Conservation (phyloP, 306 rosid species). For the Fragaria iinumae region DNA sequence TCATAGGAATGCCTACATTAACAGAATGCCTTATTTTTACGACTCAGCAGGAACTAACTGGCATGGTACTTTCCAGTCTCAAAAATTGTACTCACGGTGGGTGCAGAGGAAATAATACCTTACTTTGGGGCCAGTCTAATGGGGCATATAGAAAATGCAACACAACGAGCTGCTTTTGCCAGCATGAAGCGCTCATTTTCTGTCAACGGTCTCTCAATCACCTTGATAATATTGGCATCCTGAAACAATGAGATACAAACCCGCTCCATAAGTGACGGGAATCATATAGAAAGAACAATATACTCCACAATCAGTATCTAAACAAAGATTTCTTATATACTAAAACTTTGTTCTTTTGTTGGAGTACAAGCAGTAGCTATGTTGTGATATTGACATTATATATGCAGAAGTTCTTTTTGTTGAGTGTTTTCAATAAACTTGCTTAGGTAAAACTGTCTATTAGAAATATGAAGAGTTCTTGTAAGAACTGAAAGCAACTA, state of each 20-base stretch:
- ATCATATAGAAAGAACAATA: constrained; percentile 8
- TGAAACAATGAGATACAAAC: constrained; percentile 26
- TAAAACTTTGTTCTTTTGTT: neutral
- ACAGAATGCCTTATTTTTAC: neutral
- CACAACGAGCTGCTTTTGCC: constrained; percentile 97
- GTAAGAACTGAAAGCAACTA: neutral
- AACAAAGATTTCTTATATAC: neutral
- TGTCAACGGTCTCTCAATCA: constrained; percentile 87
- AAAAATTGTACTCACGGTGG: neutral
- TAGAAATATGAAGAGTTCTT: neutral
- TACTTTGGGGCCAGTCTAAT: constrained; percentile 76
- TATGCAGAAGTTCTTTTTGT: neutral
- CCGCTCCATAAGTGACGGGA: constrained; percentile 9
- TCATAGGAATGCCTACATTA: constrained; percentile 15
- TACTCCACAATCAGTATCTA: neutral
- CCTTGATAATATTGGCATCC: constrained; percentile 89
- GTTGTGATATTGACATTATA: neutral
- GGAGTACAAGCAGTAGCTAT: neutral
- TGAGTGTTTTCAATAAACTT: neutral
- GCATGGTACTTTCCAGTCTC: constrained; percentile 8
- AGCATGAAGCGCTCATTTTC: constrained; percentile 82
- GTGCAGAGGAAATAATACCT: constrained; percentile 28
- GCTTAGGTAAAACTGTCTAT: neutral
- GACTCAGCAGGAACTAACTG: neutral
- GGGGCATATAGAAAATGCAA: constrained; percentile 88